Percentiles rank a stretch among this genome's conserved stretches.
Evolutionary conservation across 768 basidiomycete genomes (phyloP).

Genomic region (Inosperma sp.): DNA sequence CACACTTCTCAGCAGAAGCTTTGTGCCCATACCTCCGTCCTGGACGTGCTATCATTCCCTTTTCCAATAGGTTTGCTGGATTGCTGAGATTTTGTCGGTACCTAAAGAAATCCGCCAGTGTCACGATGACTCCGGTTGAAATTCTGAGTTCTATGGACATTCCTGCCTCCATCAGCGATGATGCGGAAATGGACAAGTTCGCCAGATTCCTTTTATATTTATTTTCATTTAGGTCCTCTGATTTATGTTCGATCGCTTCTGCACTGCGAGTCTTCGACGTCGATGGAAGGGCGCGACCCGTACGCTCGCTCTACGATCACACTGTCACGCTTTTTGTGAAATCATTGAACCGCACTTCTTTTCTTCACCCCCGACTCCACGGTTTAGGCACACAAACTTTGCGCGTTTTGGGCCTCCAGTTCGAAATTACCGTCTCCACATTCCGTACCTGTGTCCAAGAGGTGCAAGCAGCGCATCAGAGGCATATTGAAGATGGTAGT

Average conservation of each 20-base stretch:
- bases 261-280: not conserved
- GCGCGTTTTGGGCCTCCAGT: slow-evolving; percentile 6
- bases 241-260: no score
- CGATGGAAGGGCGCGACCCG: slow-evolving; percentile 6
- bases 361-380: not conserved
- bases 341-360: slow-evolving; percentile 4
- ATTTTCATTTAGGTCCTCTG: no score
- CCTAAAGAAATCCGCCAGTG: not conserved
- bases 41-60: not conserved
- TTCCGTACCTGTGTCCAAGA: slow-evolving; percentile 11
- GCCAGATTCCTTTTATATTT: no score
- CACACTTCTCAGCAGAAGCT: not conserved
- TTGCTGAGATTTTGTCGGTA: slow-evolving; percentile 1
- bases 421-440: slow-evolving; percentile 2
- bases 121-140: not conserved
- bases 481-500: not conserved
- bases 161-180: not conserved
- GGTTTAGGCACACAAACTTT: not conserved
- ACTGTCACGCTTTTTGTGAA: slow-evolving; percentile 1
- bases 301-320: slow-evolving; percentile 12
- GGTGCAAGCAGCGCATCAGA: not conserved
- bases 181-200: no score
- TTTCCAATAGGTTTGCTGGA: not conserved
- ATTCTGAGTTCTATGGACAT: not conserved
- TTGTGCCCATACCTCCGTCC: slow-evolving; percentile 7